Evolutionary conservation across 2,329 filamentous ascomycete genomes (phyloP).

Genomic region (Meredithiella fracta): DNA sequence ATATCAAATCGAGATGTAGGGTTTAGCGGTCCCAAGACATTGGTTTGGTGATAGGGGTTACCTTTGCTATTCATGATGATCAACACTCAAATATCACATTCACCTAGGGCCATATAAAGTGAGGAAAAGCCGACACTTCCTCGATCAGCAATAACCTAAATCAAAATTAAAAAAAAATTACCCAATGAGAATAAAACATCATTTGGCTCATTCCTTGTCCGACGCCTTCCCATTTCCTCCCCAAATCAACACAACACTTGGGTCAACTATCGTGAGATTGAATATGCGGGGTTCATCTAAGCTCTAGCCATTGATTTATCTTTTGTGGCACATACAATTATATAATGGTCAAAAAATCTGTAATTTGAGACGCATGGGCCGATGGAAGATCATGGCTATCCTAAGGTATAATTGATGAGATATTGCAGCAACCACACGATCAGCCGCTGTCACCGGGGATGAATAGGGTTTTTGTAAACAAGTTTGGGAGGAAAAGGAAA

Average conservation of each 20-base stretch:
- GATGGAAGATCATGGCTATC: background rate
- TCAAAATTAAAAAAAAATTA: too few relatives aligned
- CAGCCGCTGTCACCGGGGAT: background rate
- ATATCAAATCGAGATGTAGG: background rate
- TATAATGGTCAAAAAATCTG: too few relatives aligned
- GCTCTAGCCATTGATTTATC: too few relatives aligned
- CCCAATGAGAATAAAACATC: too few relatives aligned
- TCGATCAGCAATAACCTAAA: too few relatives aligned
- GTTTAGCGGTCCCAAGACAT: background rate
- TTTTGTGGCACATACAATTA: too few relatives aligned
- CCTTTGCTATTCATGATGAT: background rate
- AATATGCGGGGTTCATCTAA: too few relatives aligned
- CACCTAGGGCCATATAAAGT: background rate
- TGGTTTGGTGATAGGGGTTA: background rate
- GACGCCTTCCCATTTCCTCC: too few relatives aligned
- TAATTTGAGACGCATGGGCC: background rate
- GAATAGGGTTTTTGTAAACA: background rate
- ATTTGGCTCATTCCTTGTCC: too few relatives aligned
- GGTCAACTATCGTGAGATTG: too few relatives aligned
- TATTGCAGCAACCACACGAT: background rate
- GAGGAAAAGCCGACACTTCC: background rate
- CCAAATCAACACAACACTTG: too few relatives aligned
- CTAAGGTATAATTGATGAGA: background rate
- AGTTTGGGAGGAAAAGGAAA: background rate
- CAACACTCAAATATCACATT: background rate